Percentiles rank a stretch among this genome's conserved stretches.
phyloP scores from a whole-genome alignment of 2,329 filamentous ascomycete species.

The Calonectria ilicicola region DNA sequence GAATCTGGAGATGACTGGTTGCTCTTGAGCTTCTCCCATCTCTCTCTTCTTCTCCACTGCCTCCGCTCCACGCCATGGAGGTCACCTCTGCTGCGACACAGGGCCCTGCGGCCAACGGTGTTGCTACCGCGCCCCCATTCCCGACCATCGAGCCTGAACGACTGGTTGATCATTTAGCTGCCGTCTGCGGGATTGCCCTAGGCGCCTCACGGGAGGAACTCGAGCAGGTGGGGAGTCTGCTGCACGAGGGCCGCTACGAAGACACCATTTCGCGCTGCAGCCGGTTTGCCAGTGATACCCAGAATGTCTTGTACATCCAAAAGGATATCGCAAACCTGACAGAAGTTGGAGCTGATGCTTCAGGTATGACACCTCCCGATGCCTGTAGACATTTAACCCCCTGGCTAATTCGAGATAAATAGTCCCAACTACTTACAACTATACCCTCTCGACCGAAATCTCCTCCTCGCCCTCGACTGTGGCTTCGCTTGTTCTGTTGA shows the following conservation, averaged over 20 bases:
- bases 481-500: constrained; percentile 89
- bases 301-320: constrained; percentile 90
- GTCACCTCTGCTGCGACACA: constrained; percentile 60
- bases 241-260: constrained; percentile 76
- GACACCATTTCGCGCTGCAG: constrained; percentile 90
- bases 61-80: constrained; percentile 60
- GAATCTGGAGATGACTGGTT: constrained; percentile 45
- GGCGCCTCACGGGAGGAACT: constrained; percentile 84
- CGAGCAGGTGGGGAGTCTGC: constrained; percentile 82
- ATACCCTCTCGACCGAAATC: constrained; percentile 85
- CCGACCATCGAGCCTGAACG: constrained; percentile 73
- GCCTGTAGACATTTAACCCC: background rate
- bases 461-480: constrained; percentile 83
- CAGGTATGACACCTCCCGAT: constrained; percentile 51
- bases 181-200: constrained; percentile 78
- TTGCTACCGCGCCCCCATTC: constrained; percentile 57
- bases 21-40: constrained; percentile 35
- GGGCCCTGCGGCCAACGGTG: constrained; percentile 60
- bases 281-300: constrained; percentile 89
- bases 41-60: constrained; percentile 27
- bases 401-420: constrained; percentile 28
- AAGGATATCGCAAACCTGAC: constrained; percentile 76
- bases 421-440: constrained; percentile 73
- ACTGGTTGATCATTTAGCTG: constrained; percentile 78
- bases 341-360: constrained; percentile 60